phyloP scores from a whole-genome alignment of 2,329 filamentous ascomycete genomes.

The Fusarium sp. region DNA sequence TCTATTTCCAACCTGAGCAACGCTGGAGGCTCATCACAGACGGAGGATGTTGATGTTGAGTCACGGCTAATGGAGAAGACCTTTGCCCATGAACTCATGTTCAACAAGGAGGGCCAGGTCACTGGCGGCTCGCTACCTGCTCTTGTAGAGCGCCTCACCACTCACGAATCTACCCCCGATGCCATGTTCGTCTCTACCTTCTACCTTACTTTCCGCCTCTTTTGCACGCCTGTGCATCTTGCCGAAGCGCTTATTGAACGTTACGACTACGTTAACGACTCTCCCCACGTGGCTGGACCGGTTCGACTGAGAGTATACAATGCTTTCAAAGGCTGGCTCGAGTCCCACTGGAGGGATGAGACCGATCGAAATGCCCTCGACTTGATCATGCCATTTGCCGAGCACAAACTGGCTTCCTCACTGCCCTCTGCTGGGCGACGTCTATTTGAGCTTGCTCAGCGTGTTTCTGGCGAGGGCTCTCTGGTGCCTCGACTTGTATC shows the following conservation, averaged over 20 bases:
- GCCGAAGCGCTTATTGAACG: constrained; percentile 87
- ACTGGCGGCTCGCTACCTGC: constrained; percentile 90
- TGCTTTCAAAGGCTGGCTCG: constrained; percentile 95
- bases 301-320: constrained; percentile 95
- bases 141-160: constrained; percentile 92
- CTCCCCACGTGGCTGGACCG: constrained; percentile 76
- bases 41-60: constrained; percentile 83
- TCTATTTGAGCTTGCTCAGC: constrained; percentile 81
- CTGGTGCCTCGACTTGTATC: constrained; percentile 85
- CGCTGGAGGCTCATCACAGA: constrained; percentile 71
- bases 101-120: constrained; percentile 95
- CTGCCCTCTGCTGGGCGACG: constrained; percentile 83
- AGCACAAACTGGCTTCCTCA: constrained; percentile 72
- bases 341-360: constrained; percentile 91
- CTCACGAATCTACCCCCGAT: constrained; percentile 92
- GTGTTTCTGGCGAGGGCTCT: constrained; percentile 78
- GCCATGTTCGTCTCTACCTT: constrained; percentile 93
- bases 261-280: constrained; percentile 90
- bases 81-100: constrained; percentile 88
- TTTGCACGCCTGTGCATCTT: constrained; percentile 83
- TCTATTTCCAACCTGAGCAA: constrained; percentile 76
- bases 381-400: constrained; percentile 83
- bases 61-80: constrained; percentile 90
- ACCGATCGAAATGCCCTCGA: constrained; percentile 80
- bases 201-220: constrained; percentile 94